Base-by-base conservation (phyloP, 352 stramenopile species). In the Blastocystis sp. region DNA sequence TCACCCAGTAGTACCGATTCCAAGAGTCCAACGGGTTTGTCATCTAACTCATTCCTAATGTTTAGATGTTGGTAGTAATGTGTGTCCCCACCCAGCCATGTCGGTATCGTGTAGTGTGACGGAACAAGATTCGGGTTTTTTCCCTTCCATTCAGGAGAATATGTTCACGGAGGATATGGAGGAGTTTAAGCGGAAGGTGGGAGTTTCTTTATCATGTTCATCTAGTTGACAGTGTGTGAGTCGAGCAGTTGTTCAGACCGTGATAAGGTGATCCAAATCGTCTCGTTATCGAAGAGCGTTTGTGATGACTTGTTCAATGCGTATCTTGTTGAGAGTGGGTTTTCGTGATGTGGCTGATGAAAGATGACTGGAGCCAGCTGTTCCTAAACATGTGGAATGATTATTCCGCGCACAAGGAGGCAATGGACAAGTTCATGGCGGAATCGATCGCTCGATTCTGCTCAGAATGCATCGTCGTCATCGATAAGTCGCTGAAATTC, bases 351-450 rank as follows among this genome's bases (percentile, higher is more conserved):
- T n/a, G 4, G 18, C 29, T 78, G 21, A 21, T 24, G 8, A 9
- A 34, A 78, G 67, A 53, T 44, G 27, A 78, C 7, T 78, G 67
- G 67, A 46, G n/a, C 27, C 4, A 57, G n/a, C 67, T 78, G 18
- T 40, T 78, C 18, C 24, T 59, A 14, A 48, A 40, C 61, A 72
- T 72, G 61, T 61, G 42, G 34, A 34, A 49, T 32, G 40, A n/a
- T 59, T 61, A 56, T 61, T 14, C 16, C 36, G 27, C 29, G 44
- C 27, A 29, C 6, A 14, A 27, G 8, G 61, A 9, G 8, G 27
- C 32, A 4, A 27, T 56, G 27, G 27, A 18, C n/a, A 18, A 18
- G 18, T 27, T 59, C 0, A 40, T 59, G 0, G 16, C 24, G 16
- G 42, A 78, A 53, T 9, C 46, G 0, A 59, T 61, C 16, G 4